A percentile compares a stretch with the other conserved stretches of the same genome.
phyloP scores from a whole-genome alignment of 1,284 basidiomycete genomes.

The Ceratobasidium sp. region DNA sequence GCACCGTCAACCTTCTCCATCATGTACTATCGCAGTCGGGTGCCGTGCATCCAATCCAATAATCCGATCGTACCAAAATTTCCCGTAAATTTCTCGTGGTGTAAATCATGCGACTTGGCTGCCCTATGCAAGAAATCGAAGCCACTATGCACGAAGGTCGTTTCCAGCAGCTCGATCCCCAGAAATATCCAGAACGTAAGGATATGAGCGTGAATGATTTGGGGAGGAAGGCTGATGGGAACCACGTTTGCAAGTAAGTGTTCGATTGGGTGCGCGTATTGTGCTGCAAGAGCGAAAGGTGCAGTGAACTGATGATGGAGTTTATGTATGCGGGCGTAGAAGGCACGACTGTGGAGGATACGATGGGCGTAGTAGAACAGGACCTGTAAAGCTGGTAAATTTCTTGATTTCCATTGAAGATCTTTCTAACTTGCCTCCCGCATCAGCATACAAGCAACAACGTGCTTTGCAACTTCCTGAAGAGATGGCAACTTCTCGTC shows the following conservation, averaged over 20 bases:
- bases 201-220: constrained; percentile 38
- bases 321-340: constrained; percentile 45
- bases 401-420: background rate
- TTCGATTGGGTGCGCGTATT: constrained; percentile 46
- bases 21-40: constrained; percentile 8
- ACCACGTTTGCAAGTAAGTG: constrained; percentile 44
- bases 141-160: constrained; percentile 44
- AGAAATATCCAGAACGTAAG: constrained; percentile 44
- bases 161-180: constrained; percentile 43
- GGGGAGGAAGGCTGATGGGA: constrained; percentile 42
- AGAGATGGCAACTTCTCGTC: constrained; percentile 29
- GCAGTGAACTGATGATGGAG: constrained; percentile 46
- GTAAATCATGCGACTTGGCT: constrained; percentile 43
- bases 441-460: constrained; percentile 19
- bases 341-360: constrained; percentile 35
- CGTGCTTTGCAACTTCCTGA: background rate
- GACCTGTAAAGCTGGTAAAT: background rate
- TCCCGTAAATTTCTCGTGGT: constrained; percentile 41
- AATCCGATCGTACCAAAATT: constrained; percentile 44
- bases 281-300: constrained; percentile 44
- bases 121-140: constrained; percentile 43
- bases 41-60: constrained; percentile 44
- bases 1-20: background rate
- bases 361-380: constrained; percentile 45
- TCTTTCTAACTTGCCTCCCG: constrained; percentile 6